Percentiles rank a stretch among this genome's conserved stretches.
These are phyloP conservation scores for Chalaropsis ovoidea DNA, from an alignment of 2,329 filamentous ascomycete genomes.

Conservation along the genomic window DNA sequence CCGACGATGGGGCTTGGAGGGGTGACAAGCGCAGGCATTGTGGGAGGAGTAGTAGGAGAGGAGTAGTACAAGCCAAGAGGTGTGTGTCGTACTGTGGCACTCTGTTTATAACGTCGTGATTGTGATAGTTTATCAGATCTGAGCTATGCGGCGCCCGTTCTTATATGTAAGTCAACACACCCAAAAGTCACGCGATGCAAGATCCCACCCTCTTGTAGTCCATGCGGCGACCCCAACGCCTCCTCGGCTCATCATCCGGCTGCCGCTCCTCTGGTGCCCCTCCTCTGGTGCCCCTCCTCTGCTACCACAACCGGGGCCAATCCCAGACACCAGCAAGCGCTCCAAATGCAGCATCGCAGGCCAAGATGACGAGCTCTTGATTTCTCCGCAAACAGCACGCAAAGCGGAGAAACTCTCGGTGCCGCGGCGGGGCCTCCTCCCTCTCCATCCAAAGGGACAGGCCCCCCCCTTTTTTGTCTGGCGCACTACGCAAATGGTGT, in stretches of 20 bases:
- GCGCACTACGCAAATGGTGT: conserved; percentile 2
- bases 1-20: conserved; percentile 15
- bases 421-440: not conserved
- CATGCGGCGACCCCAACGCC: no score
- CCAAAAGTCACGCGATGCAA: not conserved
- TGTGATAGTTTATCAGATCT: no score
- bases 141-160: not conserved
- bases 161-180: not conserved
- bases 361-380: conserved; percentile 1
- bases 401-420: conserved; percentile 17
- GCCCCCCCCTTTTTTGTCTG: not conserved
- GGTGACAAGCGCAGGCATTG: conserved; percentile 20
- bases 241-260: not conserved
- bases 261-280: not conserved
- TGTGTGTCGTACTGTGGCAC: no score
- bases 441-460: not conserved
- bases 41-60: not conserved
- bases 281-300: not conserved
- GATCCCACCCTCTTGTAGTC: no score
- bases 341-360: not conserved
- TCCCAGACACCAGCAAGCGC: not conserved
- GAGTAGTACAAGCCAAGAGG: no score
- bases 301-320: not conserved
- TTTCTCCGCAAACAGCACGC: not conserved
- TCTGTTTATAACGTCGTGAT: no score